Percentiles rank a stretch among this genome's conserved stretches.
Conservation (phyloP, 768 basidiomycete species). For the Pleurotus sapidus region DNA sequence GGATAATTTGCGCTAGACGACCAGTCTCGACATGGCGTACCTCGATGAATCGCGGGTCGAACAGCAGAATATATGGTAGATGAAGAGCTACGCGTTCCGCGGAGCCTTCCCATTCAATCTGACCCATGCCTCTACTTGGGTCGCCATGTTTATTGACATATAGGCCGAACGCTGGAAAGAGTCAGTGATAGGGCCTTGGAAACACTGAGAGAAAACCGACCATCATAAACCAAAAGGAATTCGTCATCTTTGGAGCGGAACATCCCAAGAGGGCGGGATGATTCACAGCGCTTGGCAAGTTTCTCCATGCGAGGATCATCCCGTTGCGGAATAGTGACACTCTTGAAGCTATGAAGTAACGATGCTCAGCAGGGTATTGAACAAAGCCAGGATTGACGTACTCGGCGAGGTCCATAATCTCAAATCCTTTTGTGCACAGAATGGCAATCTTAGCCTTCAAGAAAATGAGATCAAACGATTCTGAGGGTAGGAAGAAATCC, state of each 20-base stretch:
- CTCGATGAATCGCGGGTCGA: constrained; percentile 91
- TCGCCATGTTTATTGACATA: constrained; percentile 94
- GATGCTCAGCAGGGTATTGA: neutral
- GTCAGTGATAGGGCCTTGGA: constrained; percentile 3
- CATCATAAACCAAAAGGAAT: constrained; percentile 92
- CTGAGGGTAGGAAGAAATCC: constrained; percentile 92
- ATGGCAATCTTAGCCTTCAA: constrained; percentile 92
- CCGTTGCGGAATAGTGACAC: constrained; percentile 83
- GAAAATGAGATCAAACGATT: constrained; percentile 89
- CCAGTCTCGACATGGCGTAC: constrained; percentile 84
- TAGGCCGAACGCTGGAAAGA: constrained; percentile 76
- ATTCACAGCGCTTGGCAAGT: constrained; percentile 83
- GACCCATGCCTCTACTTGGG: constrained; percentile 68
- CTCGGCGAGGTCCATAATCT: constrained; percentile 96
- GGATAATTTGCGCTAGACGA: constrained; percentile 80
- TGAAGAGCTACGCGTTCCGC: constrained; percentile 91
- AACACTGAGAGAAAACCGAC: constrained; percentile 39
- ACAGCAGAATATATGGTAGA: constrained; percentile 85
- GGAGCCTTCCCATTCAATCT: constrained; percentile 94
- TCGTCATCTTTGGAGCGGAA: constrained; percentile 90
- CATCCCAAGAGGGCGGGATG: constrained; percentile 88
- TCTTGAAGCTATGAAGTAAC: constrained; percentile 60
- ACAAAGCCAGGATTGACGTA: constrained; percentile 34
- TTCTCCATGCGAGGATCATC: constrained; percentile 65
- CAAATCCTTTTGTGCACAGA: constrained; percentile 91